phyloP scores from a whole-genome alignment of 73 alveolate species.

The Halteria grandinella region DNA sequence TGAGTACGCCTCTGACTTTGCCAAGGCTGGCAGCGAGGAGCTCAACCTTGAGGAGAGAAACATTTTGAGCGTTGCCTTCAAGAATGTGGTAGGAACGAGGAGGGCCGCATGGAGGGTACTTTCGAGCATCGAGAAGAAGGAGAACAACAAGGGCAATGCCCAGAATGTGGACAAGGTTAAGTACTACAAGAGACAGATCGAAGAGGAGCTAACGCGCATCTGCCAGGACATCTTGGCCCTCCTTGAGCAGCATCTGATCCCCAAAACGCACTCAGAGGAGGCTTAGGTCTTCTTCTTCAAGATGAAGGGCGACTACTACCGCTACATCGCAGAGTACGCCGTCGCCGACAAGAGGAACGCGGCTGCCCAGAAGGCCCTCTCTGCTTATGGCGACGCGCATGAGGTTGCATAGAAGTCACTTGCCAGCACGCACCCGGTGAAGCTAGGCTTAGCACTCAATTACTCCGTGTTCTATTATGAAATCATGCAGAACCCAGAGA shows the following conservation, averaged over 20 bases:
- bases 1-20: conserved; percentile 73
- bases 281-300: conserved; percentile 81
- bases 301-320: conserved; percentile 85
- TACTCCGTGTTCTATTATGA: conserved; percentile 80
- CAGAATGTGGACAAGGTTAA: conserved; percentile 72
- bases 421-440: conserved; percentile 63
- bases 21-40: conserved; percentile 64
- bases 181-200: conserved; percentile 77
- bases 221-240: conserved; percentile 80
- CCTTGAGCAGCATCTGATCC: conserved; percentile 73
- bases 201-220: conserved; percentile 73
- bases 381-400: conserved; percentile 49
- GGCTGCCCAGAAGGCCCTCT: conserved; percentile 52
- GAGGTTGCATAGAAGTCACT: conserved; percentile 48
- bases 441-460: conserved; percentile 77
- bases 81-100: conserved; percentile 85
- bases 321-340: conserved; percentile 77
- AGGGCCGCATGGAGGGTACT: conserved; percentile 91
- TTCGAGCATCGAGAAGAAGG: conserved; percentile 80
- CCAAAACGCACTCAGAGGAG: conserved; percentile 76
- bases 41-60: conserved; percentile 88
- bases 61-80: conserved; percentile 86
- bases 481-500: conserved; percentile 57
- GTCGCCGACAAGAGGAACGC: conserved; percentile 37
- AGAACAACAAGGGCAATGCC: conserved; percentile 76